phyloP scores from a whole-genome alignment of 1,139 yeast species.

The Geotrichum klebahnii region DNA sequence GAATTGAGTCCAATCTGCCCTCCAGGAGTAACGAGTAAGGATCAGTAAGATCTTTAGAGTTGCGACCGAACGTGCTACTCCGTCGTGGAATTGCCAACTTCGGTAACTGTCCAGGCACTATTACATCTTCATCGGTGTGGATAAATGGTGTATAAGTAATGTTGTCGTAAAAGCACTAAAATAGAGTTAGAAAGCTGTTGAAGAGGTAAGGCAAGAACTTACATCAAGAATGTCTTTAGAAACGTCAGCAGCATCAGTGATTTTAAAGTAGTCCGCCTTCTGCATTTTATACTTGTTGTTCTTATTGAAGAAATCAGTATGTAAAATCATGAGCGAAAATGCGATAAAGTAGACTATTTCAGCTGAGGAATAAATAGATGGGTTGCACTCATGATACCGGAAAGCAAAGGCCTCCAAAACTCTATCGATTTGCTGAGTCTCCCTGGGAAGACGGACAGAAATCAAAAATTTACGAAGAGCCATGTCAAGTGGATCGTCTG shows the following conservation, averaged over 20 bases:
- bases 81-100: conserved; percentile 27
- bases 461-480: conserved; percentile 56
- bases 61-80: conserved; percentile 30
- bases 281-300: conserved; percentile 63
- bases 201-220: conserved; percentile 32
- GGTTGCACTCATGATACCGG: conserved; percentile 46
- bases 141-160: conserved; percentile 56
- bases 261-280: conserved; percentile 53
- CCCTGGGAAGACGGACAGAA: conserved; percentile 56
- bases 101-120: conserved; percentile 16
- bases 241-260: conserved; percentile 42
- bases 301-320: conserved; percentile 63
- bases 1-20: conserved; percentile 35
- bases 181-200: conserved; percentile 21
- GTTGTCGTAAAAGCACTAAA: conserved; percentile 58
- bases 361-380: conserved; percentile 39
- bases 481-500: conserved; percentile 57
- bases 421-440: conserved; percentile 68
- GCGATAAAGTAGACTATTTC: conserved; percentile 56
- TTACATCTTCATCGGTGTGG: conserved; percentile 39
- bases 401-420: conserved; percentile 53
- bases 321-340: conserved; percentile 60
- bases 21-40: conserved; percentile 42
- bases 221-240: conserved; percentile 42
- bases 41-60: conserved; percentile 38